Percentiles rank a stretch among this genome's conserved stretches.
Conservation (phyloP, 257 asterid species). For the Lycium barbarum region DNA sequence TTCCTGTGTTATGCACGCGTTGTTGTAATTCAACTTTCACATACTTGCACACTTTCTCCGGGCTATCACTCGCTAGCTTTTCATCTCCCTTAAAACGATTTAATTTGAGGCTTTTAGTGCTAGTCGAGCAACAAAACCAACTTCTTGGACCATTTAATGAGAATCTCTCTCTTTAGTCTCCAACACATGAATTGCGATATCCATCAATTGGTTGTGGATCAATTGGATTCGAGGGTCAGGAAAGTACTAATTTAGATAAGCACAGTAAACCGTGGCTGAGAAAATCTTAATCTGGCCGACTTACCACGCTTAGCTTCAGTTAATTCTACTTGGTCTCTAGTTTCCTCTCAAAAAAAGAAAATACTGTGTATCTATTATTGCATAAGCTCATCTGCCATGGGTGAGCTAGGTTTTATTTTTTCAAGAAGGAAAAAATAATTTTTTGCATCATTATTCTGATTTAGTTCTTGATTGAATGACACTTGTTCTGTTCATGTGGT, state of each 20-base stretch:
- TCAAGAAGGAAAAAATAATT: neutral
- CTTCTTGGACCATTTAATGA: constrained; percentile 9
- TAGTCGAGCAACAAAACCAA: neutral
- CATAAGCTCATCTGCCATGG: neutral
- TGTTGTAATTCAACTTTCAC: neutral
- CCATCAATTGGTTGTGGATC: neutral
- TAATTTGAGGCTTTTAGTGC: neutral
- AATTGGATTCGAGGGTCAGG: neutral
- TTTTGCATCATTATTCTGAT: constrained; percentile 14
- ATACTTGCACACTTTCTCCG: neutral
- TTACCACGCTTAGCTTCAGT: neutral
- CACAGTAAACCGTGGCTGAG: neutral
- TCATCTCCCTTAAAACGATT: neutral
- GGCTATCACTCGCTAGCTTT: neutral
- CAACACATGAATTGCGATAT: neutral
- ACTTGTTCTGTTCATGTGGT: neutral
- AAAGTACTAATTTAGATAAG: neutral
- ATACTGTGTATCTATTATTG: neutral
- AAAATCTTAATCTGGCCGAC: neutral
- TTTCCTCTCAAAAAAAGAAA: neutral
- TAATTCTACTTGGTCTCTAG: neutral
- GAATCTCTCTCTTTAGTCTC: neutral
- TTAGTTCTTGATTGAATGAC: neutral
- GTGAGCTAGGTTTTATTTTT: neutral
- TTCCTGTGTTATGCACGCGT: neutral